A percentile compares a stretch with the other conserved stretches of the same genome.
phyloP scores from a whole-genome alignment of 1,284 basidiomycete species.

The Trametes versicolor region DNA sequence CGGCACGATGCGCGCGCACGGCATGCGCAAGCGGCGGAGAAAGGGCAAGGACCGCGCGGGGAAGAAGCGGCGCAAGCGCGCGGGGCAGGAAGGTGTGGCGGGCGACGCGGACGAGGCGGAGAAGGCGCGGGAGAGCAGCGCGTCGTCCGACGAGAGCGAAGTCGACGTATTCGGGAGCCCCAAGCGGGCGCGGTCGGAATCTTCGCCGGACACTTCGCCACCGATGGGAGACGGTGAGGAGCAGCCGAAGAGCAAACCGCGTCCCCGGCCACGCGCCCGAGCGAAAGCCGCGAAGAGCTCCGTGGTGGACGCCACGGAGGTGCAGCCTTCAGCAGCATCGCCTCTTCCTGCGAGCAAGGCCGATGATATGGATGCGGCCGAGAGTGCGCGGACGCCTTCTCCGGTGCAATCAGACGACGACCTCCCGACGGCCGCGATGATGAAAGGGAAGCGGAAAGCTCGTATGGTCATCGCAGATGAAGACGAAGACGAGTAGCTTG shows the following conservation, averaged over 20 bases:
- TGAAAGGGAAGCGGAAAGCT: slow-evolving; percentile 22
- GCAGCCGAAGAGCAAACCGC: slow-evolving; percentile 34
- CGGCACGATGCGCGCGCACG: slow-evolving; percentile 69
- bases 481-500: slow-evolving; percentile 22
- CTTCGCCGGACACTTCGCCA: slow-evolving; percentile 37
- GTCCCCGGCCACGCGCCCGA: slow-evolving; percentile 39
- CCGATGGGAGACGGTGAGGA: slow-evolving; percentile 23
- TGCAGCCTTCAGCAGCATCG: neutral
- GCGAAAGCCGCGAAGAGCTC: slow-evolving; percentile 8
- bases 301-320: neutral
- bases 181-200: slow-evolving; percentile 32
- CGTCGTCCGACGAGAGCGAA: slow-evolving; percentile 37
- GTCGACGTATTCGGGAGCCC: slow-evolving; percentile 40
- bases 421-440: neutral
- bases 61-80: slow-evolving; percentile 39
- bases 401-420: slow-evolving; percentile 26
- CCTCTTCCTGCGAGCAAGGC: neutral
- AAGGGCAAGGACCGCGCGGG: slow-evolving; percentile 44
- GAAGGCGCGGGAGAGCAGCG: slow-evolving; percentile 17
- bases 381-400: slow-evolving; percentile 4
- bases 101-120: slow-evolving; percentile 23
- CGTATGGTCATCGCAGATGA: slow-evolving; percentile 29
- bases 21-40: slow-evolving; percentile 73
- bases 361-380: neutral
- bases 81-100: slow-evolving; percentile 28